A percentile compares a stretch with the other conserved stretches of the same genome.
Evolutionary conservation across 495 filamentous ascomycete genomes (phyloP).

Genomic region (Podospora appendiculata): DNA sequence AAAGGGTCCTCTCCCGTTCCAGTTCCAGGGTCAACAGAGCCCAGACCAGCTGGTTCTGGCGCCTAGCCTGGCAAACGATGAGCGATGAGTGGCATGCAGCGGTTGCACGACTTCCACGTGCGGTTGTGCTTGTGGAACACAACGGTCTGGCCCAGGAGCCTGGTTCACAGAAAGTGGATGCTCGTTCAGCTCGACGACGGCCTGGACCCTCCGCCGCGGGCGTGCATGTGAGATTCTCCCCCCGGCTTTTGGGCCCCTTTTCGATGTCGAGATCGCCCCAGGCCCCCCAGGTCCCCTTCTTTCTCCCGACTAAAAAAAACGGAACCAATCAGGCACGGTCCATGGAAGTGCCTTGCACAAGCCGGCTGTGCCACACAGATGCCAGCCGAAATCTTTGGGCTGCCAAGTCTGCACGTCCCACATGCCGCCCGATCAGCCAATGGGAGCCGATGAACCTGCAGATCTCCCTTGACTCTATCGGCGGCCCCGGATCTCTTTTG

Average conservation of each 20-base stretch:
- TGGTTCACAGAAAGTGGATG: background rate
- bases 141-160: background rate
- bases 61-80: background rate
- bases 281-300: background rate
- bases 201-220: background rate
- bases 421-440: background rate
- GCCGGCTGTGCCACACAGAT: background rate
- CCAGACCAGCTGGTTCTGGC: background rate
- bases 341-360: background rate
- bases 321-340: too few relatives aligned
- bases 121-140: background rate
- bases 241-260: background rate
- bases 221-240: background rate
- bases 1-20: too few relatives aligned
- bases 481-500: background rate
- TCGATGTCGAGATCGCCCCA: background rate
- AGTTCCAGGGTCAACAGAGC: too few relatives aligned
- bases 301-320: background rate
- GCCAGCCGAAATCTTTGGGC: background rate
- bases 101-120: too few relatives aligned
- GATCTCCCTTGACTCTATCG: slow-evolving; percentile 1
- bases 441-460: background rate
- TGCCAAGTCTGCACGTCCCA: background rate
- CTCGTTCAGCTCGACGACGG: too few relatives aligned
- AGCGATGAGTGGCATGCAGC: too few relatives aligned